These are phyloP conservation scores for Arthrinium phaeospermum DNA, from an alignment of 2,329 filamentous ascomycete genomes.

Conservation along the genomic window DNA sequence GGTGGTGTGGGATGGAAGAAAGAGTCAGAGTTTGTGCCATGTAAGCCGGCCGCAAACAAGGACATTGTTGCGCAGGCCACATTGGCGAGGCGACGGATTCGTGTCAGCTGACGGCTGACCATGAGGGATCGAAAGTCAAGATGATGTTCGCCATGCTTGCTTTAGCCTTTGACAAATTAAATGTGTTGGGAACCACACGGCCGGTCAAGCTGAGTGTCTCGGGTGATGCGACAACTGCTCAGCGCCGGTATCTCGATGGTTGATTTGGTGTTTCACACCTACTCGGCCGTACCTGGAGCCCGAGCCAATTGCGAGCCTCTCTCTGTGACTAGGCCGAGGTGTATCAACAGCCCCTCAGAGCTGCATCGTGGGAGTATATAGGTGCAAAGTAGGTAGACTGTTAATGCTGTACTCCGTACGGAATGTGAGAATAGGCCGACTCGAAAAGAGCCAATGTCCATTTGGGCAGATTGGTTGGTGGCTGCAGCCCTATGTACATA, in stretches of 20 bases:
- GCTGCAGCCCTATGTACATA: background rate
- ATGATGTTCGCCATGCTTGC: background rate
- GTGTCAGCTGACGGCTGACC: background rate
- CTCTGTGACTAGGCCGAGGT: background rate
- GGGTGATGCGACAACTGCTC: background rate
- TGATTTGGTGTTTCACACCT: background rate
- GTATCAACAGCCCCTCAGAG: background rate
- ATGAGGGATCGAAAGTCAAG: background rate
- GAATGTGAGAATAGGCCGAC: background rate
- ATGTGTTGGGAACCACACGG: background rate
- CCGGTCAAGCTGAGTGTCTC: background rate
- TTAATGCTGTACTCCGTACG: background rate
- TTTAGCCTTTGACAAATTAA: background rate
- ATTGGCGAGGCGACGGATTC: background rate
- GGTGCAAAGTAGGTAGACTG: background rate
- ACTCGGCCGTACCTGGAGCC: background rate
- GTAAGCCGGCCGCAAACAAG: background rate
- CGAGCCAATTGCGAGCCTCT: background rate
- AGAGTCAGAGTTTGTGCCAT: background rate
- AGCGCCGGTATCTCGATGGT: background rate
- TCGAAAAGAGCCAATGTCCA: background rate
- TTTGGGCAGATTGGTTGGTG: background rate
- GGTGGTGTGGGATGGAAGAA: background rate
- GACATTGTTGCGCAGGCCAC: background rate
- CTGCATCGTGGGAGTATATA: background rate